Conservation (phyloP, 371 early-diverging fungal species). For the Nematocida displodere region DNA sequence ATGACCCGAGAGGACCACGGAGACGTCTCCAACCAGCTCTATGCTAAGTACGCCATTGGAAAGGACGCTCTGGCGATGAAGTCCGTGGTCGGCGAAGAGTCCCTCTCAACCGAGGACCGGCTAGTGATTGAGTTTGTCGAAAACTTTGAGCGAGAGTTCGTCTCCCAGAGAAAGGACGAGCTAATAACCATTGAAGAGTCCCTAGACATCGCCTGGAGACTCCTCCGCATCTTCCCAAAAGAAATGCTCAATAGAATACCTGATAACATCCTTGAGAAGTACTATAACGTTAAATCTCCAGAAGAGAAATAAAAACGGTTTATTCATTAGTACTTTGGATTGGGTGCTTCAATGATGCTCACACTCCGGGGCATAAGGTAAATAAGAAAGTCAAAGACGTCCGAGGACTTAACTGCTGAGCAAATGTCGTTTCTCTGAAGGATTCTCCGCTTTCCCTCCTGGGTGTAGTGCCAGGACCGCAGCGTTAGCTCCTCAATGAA, state of each 20-base stretch:
- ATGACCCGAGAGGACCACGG: constrained; percentile 97
- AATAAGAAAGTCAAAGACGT: constrained; percentile 94
- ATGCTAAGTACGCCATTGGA: constrained; percentile 99
- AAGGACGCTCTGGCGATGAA: constrained; percentile 99
- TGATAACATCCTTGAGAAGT: constrained; percentile 83
- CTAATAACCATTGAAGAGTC: constrained; percentile 90
- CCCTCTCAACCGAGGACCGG: constrained; percentile 92
- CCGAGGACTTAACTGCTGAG: constrained; percentile 80
- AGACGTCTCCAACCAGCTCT: constrained; percentile 98
- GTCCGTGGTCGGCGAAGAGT: constrained; percentile 99
- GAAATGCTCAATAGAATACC: constrained; percentile 99
- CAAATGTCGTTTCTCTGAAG: constrained; percentile 87
- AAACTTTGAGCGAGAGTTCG: constrained; percentile 93
- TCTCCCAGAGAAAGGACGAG: constrained; percentile 87
- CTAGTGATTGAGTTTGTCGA: constrained; percentile 93
- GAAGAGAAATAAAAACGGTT: constrained; percentile 8
- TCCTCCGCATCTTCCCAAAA: constrained; percentile 97
- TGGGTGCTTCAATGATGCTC: constrained; percentile 35
- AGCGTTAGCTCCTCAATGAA: constrained; percentile 87
- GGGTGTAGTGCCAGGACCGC: constrained; percentile 91
- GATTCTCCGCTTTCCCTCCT: constrained; percentile 92
- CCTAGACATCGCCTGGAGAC: constrained; percentile 93
- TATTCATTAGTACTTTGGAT: constrained; percentile 20
- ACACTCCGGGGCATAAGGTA: constrained; percentile 80
- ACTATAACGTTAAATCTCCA: constrained; percentile 67